Conservation (phyloP, 139 green algal species). For the Haematococcus lacustris region DNA sequence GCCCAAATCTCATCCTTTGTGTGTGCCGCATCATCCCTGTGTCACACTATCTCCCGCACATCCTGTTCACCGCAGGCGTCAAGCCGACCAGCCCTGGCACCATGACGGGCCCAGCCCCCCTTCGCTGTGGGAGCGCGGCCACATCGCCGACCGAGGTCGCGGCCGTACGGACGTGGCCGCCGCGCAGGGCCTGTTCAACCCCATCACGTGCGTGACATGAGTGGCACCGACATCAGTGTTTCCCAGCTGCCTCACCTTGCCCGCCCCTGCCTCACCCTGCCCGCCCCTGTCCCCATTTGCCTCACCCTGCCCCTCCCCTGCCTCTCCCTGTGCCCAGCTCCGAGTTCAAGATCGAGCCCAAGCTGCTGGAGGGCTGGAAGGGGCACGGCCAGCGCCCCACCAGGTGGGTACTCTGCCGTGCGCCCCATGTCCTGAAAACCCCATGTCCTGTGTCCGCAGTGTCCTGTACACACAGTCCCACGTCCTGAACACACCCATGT, state of each 20-base stretch:
- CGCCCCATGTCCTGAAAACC: too few species aligned
- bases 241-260: neutral
- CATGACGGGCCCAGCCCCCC: neutral
- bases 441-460: too few species aligned
- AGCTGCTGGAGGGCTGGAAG: neutral
- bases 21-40: neutral
- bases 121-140: neutral
- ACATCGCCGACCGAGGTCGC: conserved; percentile 19
- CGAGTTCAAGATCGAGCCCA: neutral
- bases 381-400: neutral
- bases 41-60: neutral
- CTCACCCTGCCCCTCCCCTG: too few species aligned
- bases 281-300: too few species aligned
- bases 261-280: neutral
- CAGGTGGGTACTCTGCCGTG: too few species aligned
- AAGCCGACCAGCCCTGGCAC: neutral
- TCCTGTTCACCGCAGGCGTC: neutral
- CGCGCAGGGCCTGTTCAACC: conserved; percentile 16
- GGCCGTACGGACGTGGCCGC: conserved; percentile 7
- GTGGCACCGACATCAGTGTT: neutral
- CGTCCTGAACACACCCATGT: too few species aligned
- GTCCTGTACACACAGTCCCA: too few species aligned
- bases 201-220: too few species aligned
- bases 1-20: too few species aligned
- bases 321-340: neutral